Evolutionary conservation across 1,139 yeast genomes (phyloP).

Genomic region (Entelexis paramagnoliae): DNA sequence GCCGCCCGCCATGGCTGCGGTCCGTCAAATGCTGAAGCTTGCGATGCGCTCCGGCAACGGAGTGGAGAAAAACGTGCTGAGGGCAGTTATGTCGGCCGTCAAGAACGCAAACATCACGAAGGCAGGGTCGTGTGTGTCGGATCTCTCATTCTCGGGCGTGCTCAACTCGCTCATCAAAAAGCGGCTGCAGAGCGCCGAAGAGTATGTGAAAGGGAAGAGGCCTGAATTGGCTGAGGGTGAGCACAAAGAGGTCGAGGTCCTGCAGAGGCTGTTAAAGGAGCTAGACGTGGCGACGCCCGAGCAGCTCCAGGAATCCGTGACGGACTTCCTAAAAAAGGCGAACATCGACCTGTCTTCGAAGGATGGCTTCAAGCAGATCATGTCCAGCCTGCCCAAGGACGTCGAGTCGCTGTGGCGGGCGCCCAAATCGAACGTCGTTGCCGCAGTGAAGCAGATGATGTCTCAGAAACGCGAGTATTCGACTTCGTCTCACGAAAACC

Average conservation of each 20-base stretch:
- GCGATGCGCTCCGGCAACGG: conserved; percentile 31
- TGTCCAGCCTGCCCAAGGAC: conserved; percentile 34
- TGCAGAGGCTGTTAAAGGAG: conserved; percentile 36
- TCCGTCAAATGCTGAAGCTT: conserved; percentile 30
- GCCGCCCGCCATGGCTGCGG: conserved; percentile 32
- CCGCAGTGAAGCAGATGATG: conserved; percentile 26
- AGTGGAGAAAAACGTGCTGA: conserved; percentile 42
- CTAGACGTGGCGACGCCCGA: conserved; percentile 46
- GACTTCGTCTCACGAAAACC: conserved; percentile 39
- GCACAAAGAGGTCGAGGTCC: conserved; percentile 39
- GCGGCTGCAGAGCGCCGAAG: conserved; percentile 44
- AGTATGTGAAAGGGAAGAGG: conserved; percentile 43
- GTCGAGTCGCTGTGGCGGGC: conserved; percentile 48
- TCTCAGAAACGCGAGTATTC: conserved; percentile 24
- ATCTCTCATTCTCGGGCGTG: conserved; percentile 41
- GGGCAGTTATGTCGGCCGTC: conserved; percentile 44
- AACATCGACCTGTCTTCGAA: conserved; percentile 27
- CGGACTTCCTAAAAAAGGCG: conserved; percentile 27
- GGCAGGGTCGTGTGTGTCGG: conserved; percentile 38
- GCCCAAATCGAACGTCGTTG: conserved; percentile 31
- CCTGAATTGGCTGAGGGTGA: conserved; percentile 51
- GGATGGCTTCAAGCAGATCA: conserved; percentile 30
- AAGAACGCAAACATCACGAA: conserved; percentile 53
- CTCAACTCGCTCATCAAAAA: conserved; percentile 44
- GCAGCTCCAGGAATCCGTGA: conserved; percentile 40